Conservation (phyloP, 768 basidiomycete genomes). For the Gautieria morchelliformis region DNA sequence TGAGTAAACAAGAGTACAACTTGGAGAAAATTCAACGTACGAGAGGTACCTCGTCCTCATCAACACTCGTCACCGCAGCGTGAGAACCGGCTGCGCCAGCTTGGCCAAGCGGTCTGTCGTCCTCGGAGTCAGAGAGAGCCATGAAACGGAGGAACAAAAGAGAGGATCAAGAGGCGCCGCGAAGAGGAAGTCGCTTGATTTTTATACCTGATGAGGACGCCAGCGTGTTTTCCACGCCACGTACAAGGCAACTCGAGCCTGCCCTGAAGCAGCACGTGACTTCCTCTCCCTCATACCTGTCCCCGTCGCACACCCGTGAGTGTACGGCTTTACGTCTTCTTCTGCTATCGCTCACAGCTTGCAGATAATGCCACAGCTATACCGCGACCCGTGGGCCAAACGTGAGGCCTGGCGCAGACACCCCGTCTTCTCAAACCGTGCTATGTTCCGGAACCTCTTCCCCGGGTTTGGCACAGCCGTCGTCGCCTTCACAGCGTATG, state of each 20-base stretch:
- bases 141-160: slow-evolving; percentile 17
- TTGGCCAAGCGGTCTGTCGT: slow-evolving; percentile 44
- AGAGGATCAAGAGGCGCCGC: slow-evolving; percentile 18
- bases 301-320: not conserved
- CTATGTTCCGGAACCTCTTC: slow-evolving; percentile 85
- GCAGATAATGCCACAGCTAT: slow-evolving; percentile 59
- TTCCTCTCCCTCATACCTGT: not conserved
- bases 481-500: slow-evolving; percentile 87
- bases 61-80: slow-evolving; percentile 37
- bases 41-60: slow-evolving; percentile 62
- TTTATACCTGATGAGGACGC: slow-evolving; percentile 4
- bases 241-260: slow-evolving; percentile 38
- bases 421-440: slow-evolving; percentile 77
- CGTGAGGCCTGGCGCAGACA: slow-evolving; percentile 87
- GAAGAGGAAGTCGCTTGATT: not conserved
- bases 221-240: slow-evolving; percentile 8
- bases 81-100: slow-evolving; percentile 32
- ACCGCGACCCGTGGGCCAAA: slow-evolving; percentile 92
- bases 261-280: slow-evolving; percentile 43
- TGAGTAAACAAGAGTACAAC: not conserved
- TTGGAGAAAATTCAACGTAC: slow-evolving; percentile 33
- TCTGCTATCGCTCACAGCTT: slow-evolving; percentile 13
- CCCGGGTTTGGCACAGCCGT: slow-evolving; percentile 93
- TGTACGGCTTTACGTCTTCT: not conserved
- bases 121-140: slow-evolving; percentile 40